Evolutionary conservation across 2,329 filamentous ascomycete genomes (phyloP).

Genomic region (Onygena corvina): DNA sequence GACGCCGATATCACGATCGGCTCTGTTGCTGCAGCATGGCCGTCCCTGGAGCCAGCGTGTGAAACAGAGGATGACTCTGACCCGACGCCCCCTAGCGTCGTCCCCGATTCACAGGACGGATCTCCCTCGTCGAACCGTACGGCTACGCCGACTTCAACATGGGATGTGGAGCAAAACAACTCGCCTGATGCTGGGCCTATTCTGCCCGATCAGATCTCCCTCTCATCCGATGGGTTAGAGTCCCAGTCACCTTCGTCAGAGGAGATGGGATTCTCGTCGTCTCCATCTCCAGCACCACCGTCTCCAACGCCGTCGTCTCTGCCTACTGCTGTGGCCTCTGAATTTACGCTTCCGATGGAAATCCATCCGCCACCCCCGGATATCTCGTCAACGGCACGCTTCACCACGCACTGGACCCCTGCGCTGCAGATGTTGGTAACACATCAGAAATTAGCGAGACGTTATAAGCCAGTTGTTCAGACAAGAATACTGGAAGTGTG

Average conservation of each 20-base stretch:
- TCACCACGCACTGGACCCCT: slow-evolving; percentile 47
- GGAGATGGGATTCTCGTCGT: neutral
- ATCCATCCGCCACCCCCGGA: slow-evolving; percentile 46
- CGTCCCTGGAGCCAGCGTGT: neutral
- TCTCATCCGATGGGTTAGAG: neutral
- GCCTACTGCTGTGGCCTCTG: too few relatives aligned
- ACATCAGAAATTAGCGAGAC: slow-evolving; percentile 41
- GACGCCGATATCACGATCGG: neutral
- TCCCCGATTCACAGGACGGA: slow-evolving; percentile 11
- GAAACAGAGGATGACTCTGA: neutral
- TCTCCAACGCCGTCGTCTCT: neutral
- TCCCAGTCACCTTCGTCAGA: neutral
- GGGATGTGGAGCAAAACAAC: slow-evolving; percentile 10
- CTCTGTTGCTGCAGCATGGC: neutral
- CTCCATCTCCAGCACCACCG: neutral
- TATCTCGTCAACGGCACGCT: slow-evolving; percentile 30
- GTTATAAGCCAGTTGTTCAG: slow-evolving; percentile 43
- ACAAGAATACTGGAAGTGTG: slow-evolving; percentile 42
- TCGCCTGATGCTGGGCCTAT: slow-evolving; percentile 6
- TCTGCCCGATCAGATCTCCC: neutral
- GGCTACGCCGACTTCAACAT: slow-evolving; percentile 1
- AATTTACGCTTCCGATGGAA: slow-evolving; percentile 27
- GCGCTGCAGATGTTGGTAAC: slow-evolving; percentile 43
- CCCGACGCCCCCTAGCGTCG: slow-evolving; percentile 10
- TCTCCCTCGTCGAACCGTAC: neutral